Evolutionary conservation across 2,329 filamentous ascomycete genomes (phyloP).

Genomic region (Colletotrichum trifolii): DNA sequence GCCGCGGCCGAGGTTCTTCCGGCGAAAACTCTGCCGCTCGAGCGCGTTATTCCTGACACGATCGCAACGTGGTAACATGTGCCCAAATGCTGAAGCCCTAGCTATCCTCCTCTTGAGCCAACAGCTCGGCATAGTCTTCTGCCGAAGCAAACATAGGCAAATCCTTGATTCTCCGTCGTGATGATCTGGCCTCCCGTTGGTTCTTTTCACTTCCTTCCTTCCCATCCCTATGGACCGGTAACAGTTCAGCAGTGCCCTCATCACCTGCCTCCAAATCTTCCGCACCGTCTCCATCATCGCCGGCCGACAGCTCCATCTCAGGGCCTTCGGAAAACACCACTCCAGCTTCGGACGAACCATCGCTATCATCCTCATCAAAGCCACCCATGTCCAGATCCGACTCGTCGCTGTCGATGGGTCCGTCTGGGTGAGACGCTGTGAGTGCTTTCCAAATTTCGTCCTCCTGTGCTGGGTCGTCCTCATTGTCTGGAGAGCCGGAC

Average conservation of each 20-base stretch:
- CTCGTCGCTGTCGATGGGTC: conserved; percentile 74
- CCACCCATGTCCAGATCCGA: conserved; percentile 62
- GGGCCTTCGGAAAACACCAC: conserved; percentile 45
- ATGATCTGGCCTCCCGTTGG: conserved; percentile 62
- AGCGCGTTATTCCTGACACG: too few species aligned
- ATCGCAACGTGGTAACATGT: too few species aligned
- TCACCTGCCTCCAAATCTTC: conserved; percentile 50
- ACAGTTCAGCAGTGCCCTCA: conserved; percentile 22
- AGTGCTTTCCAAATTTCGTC: conserved; percentile 94
- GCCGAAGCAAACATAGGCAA: conserved; percentile 92
- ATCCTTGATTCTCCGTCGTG: conserved; percentile 86
- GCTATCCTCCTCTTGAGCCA: conserved; percentile 75
- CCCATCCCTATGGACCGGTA: neutral
- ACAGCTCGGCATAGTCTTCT: conserved; percentile 91
- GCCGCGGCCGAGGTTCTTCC: too few species aligned
- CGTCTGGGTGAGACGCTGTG: conserved; percentile 81
- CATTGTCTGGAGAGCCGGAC: conserved; percentile 55
- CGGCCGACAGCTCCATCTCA: conserved; percentile 60
- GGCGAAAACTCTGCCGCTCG: too few species aligned
- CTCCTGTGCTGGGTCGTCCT: conserved; percentile 70
- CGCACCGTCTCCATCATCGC: conserved; percentile 47
- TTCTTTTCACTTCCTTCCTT: conserved; percentile 48
- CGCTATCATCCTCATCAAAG: conserved; percentile 56
- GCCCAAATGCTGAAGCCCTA: neutral
- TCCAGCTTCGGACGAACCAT: conserved; percentile 41